Conservation (phyloP, 75 land plant species). For the Sequoia sempervirens region DNA sequence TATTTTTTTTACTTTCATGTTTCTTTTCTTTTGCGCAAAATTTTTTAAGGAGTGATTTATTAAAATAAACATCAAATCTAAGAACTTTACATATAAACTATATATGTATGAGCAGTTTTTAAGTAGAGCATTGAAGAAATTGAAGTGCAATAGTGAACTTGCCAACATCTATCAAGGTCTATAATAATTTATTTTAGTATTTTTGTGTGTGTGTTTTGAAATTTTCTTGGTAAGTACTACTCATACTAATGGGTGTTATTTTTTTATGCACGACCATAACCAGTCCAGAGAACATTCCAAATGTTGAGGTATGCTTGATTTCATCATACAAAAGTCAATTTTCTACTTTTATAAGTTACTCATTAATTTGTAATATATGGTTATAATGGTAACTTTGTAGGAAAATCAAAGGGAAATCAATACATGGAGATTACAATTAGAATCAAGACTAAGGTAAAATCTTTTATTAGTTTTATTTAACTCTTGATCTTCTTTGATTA, state of each 20-base stretch:
- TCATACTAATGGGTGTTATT: neutral
- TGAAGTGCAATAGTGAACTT: constrained; percentile 45
- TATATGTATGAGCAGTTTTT: constrained; percentile 28
- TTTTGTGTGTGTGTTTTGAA: neutral
- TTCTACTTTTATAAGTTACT: neutral
- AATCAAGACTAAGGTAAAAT: neutral
- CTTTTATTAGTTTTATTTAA: neutral
- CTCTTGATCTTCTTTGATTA: neutral
- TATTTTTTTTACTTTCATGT: neutral
- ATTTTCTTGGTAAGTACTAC: neutral
- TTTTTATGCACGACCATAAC: neutral
- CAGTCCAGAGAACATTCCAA: neutral
- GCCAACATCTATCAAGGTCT: constrained; percentile 40
- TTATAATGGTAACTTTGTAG: neutral
- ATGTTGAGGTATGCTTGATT: constrained; percentile 5
- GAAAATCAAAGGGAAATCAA: neutral
- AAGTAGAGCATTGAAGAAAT: constrained; percentile 32
- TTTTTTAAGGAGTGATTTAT: neutral
- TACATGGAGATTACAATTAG: neutral
- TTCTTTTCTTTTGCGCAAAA: neutral
- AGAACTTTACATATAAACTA: neutral
- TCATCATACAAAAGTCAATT: neutral
- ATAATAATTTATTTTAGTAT: neutral
- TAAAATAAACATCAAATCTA: neutral
- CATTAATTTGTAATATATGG: neutral